These are phyloP conservation scores for Wickerhamomyces chambardii DNA, from an alignment of 805 yeast species.

Conservation along the genomic window DNA sequence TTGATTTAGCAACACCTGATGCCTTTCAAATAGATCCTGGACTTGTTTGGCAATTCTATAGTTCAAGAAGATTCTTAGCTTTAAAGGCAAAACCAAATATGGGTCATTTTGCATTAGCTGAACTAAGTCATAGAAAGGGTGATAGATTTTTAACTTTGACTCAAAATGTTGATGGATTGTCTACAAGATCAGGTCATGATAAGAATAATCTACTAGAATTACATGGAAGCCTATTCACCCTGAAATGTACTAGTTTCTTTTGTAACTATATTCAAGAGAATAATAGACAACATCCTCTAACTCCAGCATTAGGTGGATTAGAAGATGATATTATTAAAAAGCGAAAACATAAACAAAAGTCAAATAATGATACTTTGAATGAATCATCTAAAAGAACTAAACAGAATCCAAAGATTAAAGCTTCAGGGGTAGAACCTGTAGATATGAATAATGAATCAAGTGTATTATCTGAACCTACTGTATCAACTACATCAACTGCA, in stretches of 20 bases:
- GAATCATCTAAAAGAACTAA: too few species aligned
- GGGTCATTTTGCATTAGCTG: conserved; percentile 67
- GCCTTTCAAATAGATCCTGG: conserved; percentile 81
- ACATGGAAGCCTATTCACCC: conserved; percentile 71
- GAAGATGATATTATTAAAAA: conserved; percentile 24
- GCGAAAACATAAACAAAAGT: conserved; percentile 6
- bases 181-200: conserved; percentile 56
- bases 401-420: conserved; percentile 4
- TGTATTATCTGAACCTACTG: too few species aligned
- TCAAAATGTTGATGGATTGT: conserved; percentile 78
- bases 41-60: conserved; percentile 84
- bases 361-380: too few species aligned
- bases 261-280: conserved; percentile 54
- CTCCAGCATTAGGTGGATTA: conserved; percentile 37
- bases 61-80: conserved; percentile 58
- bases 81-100: conserved; percentile 59
- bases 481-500: conserved; percentile 4
- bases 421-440: conserved; percentile 3
- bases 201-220: conserved; percentile 47
- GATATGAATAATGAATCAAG: conserved; percentile 2
- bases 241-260: conserved; percentile 66
- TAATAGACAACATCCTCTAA: conserved; percentile 50
- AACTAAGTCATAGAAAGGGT: conserved; percentile 35
- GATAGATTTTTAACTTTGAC: conserved; percentile 55
- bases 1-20: conserved; percentile 87